These are phyloP conservation scores for Botryotinia narcissicola DNA, from an alignment of 2,329 filamentous ascomycete species.

Conservation along the genomic window DNA sequence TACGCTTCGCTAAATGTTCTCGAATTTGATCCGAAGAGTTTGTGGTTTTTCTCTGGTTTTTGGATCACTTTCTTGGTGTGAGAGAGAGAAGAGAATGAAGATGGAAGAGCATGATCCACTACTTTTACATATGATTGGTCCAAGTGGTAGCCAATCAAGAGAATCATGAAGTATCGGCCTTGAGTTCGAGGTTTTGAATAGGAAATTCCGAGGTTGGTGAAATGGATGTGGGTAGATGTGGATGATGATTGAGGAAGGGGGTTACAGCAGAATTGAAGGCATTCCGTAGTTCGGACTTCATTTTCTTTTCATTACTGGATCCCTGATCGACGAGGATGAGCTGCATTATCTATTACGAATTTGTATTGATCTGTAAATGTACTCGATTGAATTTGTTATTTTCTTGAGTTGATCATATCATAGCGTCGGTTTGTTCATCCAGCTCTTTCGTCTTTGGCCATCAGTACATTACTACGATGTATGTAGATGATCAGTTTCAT, in stretches of 20 bases:
- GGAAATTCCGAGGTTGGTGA: neutral
- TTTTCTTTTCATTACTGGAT: neutral
- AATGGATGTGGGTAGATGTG: neutral
- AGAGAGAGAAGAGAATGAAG: neutral
- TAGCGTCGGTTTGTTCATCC: neutral
- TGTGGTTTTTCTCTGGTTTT: conserved; percentile 12
- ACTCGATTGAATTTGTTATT: conserved; percentile 2
- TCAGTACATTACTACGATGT: neutral
- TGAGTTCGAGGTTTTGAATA: neutral
- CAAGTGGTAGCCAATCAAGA: conserved; percentile 15
- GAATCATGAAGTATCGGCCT: neutral
- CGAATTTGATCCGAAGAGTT: conserved; percentile 11
- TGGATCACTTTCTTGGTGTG: neutral
- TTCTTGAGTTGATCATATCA: neutral
- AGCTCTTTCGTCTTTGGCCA: neutral
- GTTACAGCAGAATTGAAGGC: neutral
- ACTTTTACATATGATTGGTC: neutral
- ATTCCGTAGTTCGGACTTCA: conserved; percentile 15
- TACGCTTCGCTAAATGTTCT: neutral
- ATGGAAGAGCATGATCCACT: neutral
- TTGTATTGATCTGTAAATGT: neutral
- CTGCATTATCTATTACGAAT: conserved; percentile 14
- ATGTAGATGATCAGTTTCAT: neutral
- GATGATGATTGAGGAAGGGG: neutral
- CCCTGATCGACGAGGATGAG: neutral